Base-by-base conservation (phyloP, 345 rosid species). In the Jatropha curcas region DNA sequence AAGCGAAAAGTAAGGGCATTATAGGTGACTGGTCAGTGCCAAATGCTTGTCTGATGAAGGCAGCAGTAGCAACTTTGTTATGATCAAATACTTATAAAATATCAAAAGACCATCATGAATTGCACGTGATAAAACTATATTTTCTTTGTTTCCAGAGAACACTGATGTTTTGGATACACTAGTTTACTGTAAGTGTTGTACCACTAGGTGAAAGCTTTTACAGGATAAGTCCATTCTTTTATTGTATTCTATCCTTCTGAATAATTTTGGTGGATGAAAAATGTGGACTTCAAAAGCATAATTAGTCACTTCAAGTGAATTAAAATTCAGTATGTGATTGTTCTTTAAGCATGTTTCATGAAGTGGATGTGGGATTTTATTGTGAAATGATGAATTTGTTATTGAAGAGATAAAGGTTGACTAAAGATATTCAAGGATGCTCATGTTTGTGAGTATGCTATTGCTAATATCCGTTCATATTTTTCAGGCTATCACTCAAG, bases 401-500 rank as follows among this genome's bases (percentile, higher is more conserved):
- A 45, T 7, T 2, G 59, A 75, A 41, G 12, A 39, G 20, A 30
- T 24, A 51, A 70, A 72, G 4, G 12, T 68, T 30, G 74, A 57
- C 39, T 4, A 60, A 28, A 12, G 55, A 58, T 65, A 28, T 60
- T 58, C 13, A 74, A 68, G 28, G 27, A 12, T 64, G 11, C 56
- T 72, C 52, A 46, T 39, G 6, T 56, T 46, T 62, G 10, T 61
- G 65, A 74, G 19, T 70, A 37, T 39, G 60, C 35, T 62, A 60
- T 58, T 74, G 41, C 63, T 37, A 35, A 7, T 60, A 8, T 22
- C 24, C 31, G 43, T 58, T 46, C 48, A 61, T 62, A 53, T 67
- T 71, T 81, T 61, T 65, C 84, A 89, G 90, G 79, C 83, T 35
- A 79, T 84, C 59, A 68, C 82, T 20, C 67, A 74, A 53, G 88